These are phyloP conservation scores for Pulveroboletus sp. DNA, from an alignment of 768 basidiomycete genomes.

Conservation along the genomic window DNA sequence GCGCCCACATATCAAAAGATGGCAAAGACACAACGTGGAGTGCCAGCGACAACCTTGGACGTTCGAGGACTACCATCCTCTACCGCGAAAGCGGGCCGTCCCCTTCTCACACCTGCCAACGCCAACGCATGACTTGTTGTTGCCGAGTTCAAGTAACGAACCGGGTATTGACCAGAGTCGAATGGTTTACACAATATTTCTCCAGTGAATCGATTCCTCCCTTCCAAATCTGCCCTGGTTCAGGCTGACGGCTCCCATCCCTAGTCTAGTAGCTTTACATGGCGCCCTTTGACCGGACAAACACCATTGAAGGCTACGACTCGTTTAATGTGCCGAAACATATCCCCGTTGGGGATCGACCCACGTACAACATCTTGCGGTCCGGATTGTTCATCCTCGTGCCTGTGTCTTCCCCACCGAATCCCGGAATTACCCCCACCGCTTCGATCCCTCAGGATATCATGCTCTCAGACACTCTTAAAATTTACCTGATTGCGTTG, in stretches of 20 bases:
- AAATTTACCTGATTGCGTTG: constrained; percentile 25
- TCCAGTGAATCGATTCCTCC: not conserved
- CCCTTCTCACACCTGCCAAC: not conserved
- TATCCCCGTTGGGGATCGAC: not conserved
- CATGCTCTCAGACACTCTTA: constrained; percentile 15
- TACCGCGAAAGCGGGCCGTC: not conserved
- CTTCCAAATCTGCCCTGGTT: not conserved
- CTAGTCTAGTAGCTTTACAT: too few relatives aligned
- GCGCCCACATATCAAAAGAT: too few relatives aligned
- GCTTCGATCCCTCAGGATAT: not conserved
- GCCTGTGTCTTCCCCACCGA: too few relatives aligned
- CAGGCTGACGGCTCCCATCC: too few relatives aligned
- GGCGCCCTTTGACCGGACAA: not conserved
- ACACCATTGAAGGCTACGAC: not conserved
- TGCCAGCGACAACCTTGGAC: not conserved
- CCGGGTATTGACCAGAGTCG: not conserved
- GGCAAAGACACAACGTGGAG: not conserved
- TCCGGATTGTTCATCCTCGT: too few relatives aligned
- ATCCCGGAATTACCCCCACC: too few relatives aligned
- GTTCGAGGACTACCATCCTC: too few relatives aligned
- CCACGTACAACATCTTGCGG: too few relatives aligned
- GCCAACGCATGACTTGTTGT: not conserved
- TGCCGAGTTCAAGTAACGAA: not conserved
- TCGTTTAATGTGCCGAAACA: not conserved
- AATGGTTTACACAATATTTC: not conserved